These are phyloP conservation scores for Gleditsia sinensis DNA, from an alignment of 306 rosid species.

Conservation along the genomic window DNA sequence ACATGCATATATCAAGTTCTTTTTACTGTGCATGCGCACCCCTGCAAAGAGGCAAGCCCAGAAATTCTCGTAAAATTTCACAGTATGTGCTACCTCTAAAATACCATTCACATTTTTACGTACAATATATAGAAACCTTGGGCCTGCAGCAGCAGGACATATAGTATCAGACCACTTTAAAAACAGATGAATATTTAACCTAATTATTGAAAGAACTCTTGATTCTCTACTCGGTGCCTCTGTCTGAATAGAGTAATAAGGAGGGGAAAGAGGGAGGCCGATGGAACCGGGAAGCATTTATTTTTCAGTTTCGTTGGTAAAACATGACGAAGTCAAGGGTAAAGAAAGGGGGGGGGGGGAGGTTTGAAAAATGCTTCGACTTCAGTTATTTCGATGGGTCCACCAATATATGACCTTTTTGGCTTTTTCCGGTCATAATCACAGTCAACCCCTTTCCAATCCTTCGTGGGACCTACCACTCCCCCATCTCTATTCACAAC, in stretches of 20 bases:
- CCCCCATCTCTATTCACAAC: neutral
- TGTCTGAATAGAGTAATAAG: neutral
- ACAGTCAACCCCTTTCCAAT: neutral
- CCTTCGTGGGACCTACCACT: neutral
- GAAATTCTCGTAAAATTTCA: slow-evolving; percentile 8
- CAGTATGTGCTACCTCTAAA: too few species aligned
- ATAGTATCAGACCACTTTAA: slow-evolving; percentile 3
- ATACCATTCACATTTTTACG: neutral
- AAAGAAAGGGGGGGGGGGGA: too few species aligned
- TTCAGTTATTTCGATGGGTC: neutral
- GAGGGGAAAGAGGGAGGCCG: neutral
- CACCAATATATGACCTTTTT: neutral
- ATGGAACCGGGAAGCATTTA: neutral
- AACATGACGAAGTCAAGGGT: neutral
- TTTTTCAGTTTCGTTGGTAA: neutral
- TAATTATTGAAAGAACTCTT: neutral
- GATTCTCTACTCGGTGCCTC: neutral
- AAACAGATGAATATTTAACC: neutral
- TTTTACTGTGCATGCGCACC: neutral
- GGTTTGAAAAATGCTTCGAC: too few species aligned
- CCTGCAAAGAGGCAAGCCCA: neutral
- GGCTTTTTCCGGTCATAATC: neutral
- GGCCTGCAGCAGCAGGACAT: slow-evolving; percentile 19
- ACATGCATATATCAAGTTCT: neutral
- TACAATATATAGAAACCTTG: slow-evolving; percentile 17